Evolutionary conservation across 306 rosid genomes (phyloP), one percentile per base, ranked within the genome.

Genomic region (Vigna trinervia): DNA sequence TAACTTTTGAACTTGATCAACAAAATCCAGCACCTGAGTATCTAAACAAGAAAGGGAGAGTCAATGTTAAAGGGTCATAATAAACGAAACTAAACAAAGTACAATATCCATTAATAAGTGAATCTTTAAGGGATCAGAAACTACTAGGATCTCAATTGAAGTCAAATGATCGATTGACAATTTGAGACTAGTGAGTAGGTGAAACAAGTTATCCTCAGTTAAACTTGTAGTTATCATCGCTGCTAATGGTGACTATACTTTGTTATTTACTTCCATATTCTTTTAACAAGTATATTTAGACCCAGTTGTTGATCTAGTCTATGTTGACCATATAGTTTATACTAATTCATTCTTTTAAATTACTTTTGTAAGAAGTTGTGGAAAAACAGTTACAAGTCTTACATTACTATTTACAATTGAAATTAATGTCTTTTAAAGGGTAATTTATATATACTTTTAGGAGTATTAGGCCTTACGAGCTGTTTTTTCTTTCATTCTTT

Each of bases 1-100:
- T 38, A 78, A 69, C 17, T 30, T 59, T 73, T 51, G 51, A 19
- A 67, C 47, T 19, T 26, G 77, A 72, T 51, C 52, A 60, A 30
- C 6, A 38, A 62, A 81, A 30, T 6, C 12, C 52, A 54, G 46
- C 12, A 13, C 34, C 11, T 2, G 26, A 69, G 57, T 47, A 58
- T 50, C 20, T 12, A 20, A 69, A 12, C 3, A 48, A 12, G 39
- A 45, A 14, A 51, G 76, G 45, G 19, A 58, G 69, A 15, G 23
- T 76, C 5, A 53, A 64, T 12, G 9, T 67, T 73, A 17, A 78
- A 38, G 50, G 15, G 34, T 63, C 23, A 8, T 12, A 11, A 72
- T 17, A 23, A 46, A 64, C 22, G 30, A 72, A 32, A 41, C 34
- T 69, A 1, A n/a, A 59, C 0, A 11, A 30, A 60, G 71, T 9